Conservation (phyloP, 1,284 basidiomycete species). For the Sanghuangporus sanghuang region DNA sequence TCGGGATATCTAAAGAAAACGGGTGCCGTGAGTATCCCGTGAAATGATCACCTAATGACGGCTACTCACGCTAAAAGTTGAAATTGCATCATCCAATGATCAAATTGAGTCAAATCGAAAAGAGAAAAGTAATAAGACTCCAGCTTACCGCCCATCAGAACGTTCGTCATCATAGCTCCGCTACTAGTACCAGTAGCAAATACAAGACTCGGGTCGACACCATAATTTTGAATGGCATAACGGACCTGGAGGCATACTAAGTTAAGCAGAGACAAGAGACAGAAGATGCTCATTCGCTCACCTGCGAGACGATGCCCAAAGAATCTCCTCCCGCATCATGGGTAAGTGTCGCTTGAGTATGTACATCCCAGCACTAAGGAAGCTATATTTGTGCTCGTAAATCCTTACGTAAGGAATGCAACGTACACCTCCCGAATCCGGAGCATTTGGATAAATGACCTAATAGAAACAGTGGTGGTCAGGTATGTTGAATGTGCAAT, state of each 20-base stretch:
- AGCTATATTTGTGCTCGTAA: background rate
- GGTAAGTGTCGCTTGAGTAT: constrained; percentile 43
- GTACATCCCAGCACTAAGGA: constrained; percentile 47
- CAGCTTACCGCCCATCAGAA: constrained; percentile 37
- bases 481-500: too few relatives aligned
- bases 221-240: constrained; percentile 44
- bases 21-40: background rate
- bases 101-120: too few relatives aligned
- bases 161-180: constrained; percentile 60
- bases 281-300: constrained; percentile 22
- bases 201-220: constrained; percentile 40
- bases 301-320: constrained; percentile 43
- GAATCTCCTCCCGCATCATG: constrained; percentile 53
- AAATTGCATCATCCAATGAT: too few relatives aligned
- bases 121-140: too few relatives aligned
- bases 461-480: constrained; percentile 16
- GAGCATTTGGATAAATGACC: constrained; percentile 38
- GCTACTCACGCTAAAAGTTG: background rate
- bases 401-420: background rate
- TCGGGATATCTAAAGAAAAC: constrained; percentile 39
- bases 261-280: background rate
- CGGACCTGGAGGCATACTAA: background rate
- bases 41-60: background rate
- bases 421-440: constrained; percentile 32
- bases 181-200: constrained; percentile 49